Percentiles rank a stretch among this genome's conserved stretches.
Evolutionary conservation across 306 rosid species (phyloP).

Genomic region (Acacia melanoxylon): DNA sequence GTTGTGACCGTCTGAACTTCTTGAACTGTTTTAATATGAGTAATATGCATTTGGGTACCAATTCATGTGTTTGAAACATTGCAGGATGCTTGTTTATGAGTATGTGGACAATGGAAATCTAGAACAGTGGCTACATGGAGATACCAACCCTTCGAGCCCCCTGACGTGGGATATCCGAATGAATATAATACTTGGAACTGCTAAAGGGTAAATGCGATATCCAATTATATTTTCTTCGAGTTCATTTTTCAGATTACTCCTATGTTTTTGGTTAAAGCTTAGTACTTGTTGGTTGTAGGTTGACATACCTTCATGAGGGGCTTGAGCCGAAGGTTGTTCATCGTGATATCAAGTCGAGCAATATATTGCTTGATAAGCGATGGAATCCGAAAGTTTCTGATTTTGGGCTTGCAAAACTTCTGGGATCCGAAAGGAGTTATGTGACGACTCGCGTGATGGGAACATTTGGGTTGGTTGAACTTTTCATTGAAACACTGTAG

Average conservation of each 20-base stretch:
- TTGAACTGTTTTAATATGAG: no score
- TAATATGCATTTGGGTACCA: neutral
- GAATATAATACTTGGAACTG: slow-evolving; percentile 77
- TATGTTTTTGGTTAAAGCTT: neutral
- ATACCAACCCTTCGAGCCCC: slow-evolving; percentile 71
- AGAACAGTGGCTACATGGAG: slow-evolving; percentile 93
- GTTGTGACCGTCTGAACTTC: no score
- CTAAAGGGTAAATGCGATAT: slow-evolving; percentile 59
- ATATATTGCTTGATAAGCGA: slow-evolving; percentile 71
- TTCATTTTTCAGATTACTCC: neutral
- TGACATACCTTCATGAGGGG: slow-evolving; percentile 81
- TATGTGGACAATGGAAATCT: slow-evolving; percentile 82
- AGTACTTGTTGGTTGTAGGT: slow-evolving; percentile 37
- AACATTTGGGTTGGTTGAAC: slow-evolving; percentile 69
- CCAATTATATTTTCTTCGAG: no score
- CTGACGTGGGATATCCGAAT: slow-evolving; percentile 89
- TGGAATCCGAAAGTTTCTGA: slow-evolving; percentile 83
- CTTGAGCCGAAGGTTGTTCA: slow-evolving; percentile 82
- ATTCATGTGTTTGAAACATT: slow-evolving; percentile 6
- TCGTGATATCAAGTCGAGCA: slow-evolving; percentile 81
- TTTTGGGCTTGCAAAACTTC: slow-evolving; percentile 83
- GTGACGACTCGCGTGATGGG: slow-evolving; percentile 87
- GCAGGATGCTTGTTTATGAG: slow-evolving; percentile 78
- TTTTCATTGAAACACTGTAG: neutral
- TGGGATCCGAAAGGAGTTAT: slow-evolving; percentile 74